phyloP scores from a whole-genome alignment of 2,329 filamentous ascomycete species.

The Aspergillus arachidicola region DNA sequence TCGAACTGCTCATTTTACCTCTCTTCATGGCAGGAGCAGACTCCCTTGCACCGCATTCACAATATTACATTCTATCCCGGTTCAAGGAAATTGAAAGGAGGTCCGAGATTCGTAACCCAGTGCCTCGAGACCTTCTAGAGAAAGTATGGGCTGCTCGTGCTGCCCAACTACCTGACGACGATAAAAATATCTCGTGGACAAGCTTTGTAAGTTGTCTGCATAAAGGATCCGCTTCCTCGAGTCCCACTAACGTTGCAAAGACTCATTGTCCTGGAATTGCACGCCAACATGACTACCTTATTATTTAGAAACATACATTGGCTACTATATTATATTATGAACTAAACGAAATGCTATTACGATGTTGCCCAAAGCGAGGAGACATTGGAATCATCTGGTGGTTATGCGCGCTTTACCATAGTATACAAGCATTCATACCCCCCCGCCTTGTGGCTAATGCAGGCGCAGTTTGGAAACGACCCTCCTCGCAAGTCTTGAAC shows the following conservation, averaged over 20 bases:
- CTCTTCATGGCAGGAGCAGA: conserved; percentile 35
- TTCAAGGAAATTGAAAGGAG: conserved; percentile 28
- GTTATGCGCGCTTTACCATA: background rate
- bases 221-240: no score
- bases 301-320: conserved; percentile 20
- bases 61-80: conserved; percentile 34
- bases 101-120: conserved; percentile 28
- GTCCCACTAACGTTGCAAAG: conserved; percentile 15
- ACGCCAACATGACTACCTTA: conserved; percentile 34
- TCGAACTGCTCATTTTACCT: conserved; percentile 33
- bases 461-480: conserved; percentile 2
- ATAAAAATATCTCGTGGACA: conserved; percentile 30
- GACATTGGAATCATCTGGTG: background rate
- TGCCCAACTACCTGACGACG: conserved; percentile 21
- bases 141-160: conserved; percentile 31
- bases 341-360: background rate
- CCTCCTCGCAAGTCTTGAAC: conserved; percentile 2
- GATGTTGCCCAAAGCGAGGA: background rate
- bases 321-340: no score
- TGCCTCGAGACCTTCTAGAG: conserved; percentile 24
- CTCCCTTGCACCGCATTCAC: conserved; percentile 28
- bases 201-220: conserved; percentile 27
- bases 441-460: background rate
- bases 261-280: conserved; percentile 24
- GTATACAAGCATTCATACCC: background rate